phyloP scores from a whole-genome alignment of 1,284 basidiomycete species.

The Mycena citricolor region DNA sequence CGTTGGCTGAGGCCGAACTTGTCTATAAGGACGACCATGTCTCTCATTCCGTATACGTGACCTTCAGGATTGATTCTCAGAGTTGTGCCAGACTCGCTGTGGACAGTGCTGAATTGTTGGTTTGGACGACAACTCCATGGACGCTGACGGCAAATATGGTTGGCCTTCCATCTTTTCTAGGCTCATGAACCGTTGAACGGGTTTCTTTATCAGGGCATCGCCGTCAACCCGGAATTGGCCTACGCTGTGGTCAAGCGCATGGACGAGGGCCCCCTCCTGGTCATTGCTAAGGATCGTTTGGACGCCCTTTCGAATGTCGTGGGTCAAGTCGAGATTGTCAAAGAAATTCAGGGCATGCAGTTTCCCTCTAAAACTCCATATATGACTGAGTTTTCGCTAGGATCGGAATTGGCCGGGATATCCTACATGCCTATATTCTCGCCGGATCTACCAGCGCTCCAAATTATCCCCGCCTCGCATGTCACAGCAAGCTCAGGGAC shows the following conservation, averaged over 20 bases:
- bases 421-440: conserved; percentile 73
- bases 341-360: conserved; percentile 49
- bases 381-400: conserved; percentile 27
- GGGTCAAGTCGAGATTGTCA: conserved; percentile 49
- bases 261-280: conserved; percentile 34
- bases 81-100: conserved; percentile 19
- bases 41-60: conserved; percentile 87
- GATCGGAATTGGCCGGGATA: conserved; percentile 63
- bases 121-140: conserved; percentile 99
- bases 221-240: conserved; percentile 71
- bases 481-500: conserved; percentile 92
- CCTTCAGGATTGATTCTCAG: conserved; percentile 60
- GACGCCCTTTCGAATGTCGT: conserved; percentile 51
- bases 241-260: conserved; percentile 64
- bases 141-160: conserved; percentile 96
- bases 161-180: conserved; percentile 21
- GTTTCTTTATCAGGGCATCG: conserved; percentile 75
- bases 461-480: conserved; percentile 59
- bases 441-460: conserved; percentile 30
- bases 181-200: no score
- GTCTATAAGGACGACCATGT: conserved; percentile 88
- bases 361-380: background rate
- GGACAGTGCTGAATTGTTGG: conserved; percentile 41
- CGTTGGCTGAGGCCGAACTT: conserved; percentile 94
- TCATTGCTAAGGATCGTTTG: conserved; percentile 76